phyloP scores from a whole-genome alignment of 2,329 filamentous ascomycete genomes.

The Penicillium glabrum region DNA sequence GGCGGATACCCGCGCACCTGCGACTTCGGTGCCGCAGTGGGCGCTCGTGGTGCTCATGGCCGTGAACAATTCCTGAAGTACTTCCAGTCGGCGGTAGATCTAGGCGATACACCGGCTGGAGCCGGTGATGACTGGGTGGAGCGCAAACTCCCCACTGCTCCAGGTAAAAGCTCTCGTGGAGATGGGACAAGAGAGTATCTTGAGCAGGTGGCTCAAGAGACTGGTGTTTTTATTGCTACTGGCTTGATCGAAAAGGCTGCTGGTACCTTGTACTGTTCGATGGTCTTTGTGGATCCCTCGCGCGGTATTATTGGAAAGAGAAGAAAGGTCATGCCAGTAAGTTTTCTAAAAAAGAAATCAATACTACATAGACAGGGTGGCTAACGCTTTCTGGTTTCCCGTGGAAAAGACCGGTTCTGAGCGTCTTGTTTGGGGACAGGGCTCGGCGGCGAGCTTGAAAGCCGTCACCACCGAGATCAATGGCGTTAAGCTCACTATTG shows the following conservation, averaged over 20 bases:
- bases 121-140: constrained; percentile 72
- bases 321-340: constrained; percentile 84
- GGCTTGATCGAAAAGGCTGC: constrained; percentile 78
- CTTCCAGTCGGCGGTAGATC: constrained; percentile 74
- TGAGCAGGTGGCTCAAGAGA: constrained; percentile 72
- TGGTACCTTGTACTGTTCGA: constrained; percentile 81
- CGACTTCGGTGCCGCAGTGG: constrained; percentile 73
- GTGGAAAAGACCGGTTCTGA: constrained; percentile 67
- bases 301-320: constrained; percentile 77
- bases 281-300: constrained; percentile 76
- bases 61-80: constrained; percentile 81
- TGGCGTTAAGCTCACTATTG: constrained; percentile 76
- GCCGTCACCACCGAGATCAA: constrained; percentile 78
- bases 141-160: constrained; percentile 55
- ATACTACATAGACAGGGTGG: background rate
- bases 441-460: constrained; percentile 72
- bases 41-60: constrained; percentile 65
- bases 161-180: constrained; percentile 56
- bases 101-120: constrained; percentile 74
- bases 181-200: constrained; percentile 79
- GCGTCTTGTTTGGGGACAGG: constrained; percentile 85
- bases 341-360: constrained; percentile 26
- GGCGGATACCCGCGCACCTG: constrained; percentile 87
- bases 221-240: constrained; percentile 77
- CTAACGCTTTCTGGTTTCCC: background rate